phyloP scores from a whole-genome alignment of 2,329 filamentous ascomycete species.

The Curvularia spicifera region DNA sequence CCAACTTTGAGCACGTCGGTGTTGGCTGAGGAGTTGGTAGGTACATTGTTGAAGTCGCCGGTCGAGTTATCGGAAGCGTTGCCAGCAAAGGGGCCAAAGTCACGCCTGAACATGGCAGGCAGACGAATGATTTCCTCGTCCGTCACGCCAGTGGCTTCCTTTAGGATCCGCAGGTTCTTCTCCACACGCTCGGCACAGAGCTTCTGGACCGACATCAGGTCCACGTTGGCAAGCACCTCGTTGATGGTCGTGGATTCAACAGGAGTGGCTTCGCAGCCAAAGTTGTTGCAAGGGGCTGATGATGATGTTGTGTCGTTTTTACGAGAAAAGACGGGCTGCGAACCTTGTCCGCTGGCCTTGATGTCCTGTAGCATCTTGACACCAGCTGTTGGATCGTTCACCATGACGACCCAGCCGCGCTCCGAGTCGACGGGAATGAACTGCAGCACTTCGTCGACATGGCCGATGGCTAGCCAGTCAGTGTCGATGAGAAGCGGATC shows the following conservation, averaged over 20 bases:
- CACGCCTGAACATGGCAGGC: slow-evolving; percentile 1
- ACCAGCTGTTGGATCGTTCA: not conserved
- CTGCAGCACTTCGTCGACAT: slow-evolving; percentile 49
- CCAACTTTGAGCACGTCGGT: not conserved
- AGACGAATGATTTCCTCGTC: slow-evolving; percentile 13
- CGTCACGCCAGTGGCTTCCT: slow-evolving; percentile 14
- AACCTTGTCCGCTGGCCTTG: not conserved
- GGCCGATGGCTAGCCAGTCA: slow-evolving; percentile 42
- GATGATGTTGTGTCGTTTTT: not conserved
- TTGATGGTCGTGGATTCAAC: slow-evolving; percentile 3
- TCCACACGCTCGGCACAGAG: slow-evolving; percentile 9
- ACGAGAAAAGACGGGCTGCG: not conserved
- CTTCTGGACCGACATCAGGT: slow-evolving; percentile 9
- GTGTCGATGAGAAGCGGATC: slow-evolving; percentile 46
- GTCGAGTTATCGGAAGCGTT: not conserved
- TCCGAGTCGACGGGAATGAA: slow-evolving; percentile 31
- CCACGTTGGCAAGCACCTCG: slow-evolving; percentile 6
- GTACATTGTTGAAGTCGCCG: not conserved
- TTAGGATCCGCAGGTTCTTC: slow-evolving; percentile 7
- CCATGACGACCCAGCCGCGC: slow-evolving; percentile 1
- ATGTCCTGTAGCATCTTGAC: not conserved
- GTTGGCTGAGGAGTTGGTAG: not conserved
- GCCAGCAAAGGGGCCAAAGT: not conserved
- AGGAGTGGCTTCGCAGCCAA: not conserved
- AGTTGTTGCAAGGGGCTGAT: not conserved